Evolutionary conservation across 352 stramenopile genomes (phyloP), one percentile per base, ranked within the genome.

Genomic region (Pythium guiyangense): DNA sequence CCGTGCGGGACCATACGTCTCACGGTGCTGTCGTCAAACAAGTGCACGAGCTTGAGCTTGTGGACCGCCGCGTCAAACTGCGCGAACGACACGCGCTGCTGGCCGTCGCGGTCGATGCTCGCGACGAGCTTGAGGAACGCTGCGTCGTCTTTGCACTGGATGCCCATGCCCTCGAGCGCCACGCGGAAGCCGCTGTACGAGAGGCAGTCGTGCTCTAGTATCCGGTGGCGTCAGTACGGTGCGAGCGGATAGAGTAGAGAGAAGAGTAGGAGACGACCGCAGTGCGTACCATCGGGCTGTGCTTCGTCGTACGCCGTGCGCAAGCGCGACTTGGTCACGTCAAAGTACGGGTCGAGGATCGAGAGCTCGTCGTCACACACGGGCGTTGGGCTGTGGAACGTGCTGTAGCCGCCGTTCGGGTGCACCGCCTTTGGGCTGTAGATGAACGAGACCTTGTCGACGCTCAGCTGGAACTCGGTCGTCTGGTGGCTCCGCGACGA

Each of bases 291-390:
- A 53, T 86, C 76, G 0, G 78, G 80, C 4, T 64, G 50, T 29
- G 78, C 77, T 39, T 87, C 79, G 55, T 91, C 74, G 65, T 88
- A 94, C 4, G 79, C 81, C 46, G 80, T 71, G 44, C 74, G 78
- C 31, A 92, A 62, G 2, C 84, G 69, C 39, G 81, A 88, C n/a
- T 70, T 59, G 18, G 82, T 94, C 47, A 94, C 79, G 55, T 94
- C 84, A 56, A 94, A 94, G 66, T 91, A 92, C 57, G 84, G 84
- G 37, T 94, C 82, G n/a, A 94, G 55, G 49, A 92, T 90, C 39
- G 84, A 87, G 25, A 94, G 75, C 62, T 84, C 73, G 54, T 94
- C 82, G 68, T 86, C 64, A 26, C 70, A 54, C 51, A 52, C n/a
- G 0, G 49, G 61, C 27, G 68, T 55, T 29, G 66, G 60, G 48